Evolutionary conservation across 1,139 yeast genomes (phyloP), one percentile per base, ranked within the genome.

Genomic region (Yamadazyma aaseri): DNA sequence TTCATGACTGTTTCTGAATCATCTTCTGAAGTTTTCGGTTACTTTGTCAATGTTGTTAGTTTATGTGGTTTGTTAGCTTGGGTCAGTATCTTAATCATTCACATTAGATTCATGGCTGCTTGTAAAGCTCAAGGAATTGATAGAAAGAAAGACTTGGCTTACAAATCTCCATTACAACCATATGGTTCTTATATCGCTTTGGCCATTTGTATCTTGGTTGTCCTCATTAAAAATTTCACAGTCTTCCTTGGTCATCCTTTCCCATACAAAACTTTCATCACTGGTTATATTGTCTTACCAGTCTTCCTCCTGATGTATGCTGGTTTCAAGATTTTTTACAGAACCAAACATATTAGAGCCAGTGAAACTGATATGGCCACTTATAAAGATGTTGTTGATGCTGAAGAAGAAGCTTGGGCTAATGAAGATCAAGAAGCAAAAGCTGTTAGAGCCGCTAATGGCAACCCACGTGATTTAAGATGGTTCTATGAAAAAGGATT

Each of bases 261-360:
- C 73, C 62, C 47, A 29, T 54, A 53, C 35, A 49, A 78, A 71
- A 61, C 66, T 21, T 83, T 84, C 51, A 80, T 84, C 50, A 82
- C 92, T 26, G 89, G 90, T 31, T 84, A 84, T 63, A 81, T 84
- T 53, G 86, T 86, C 32, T 68, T 84, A 37, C 92, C 92, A 20
- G 77, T 81, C 17, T 84, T 73, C 49, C 33, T 80, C 26, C 56
- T 76, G 32, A 64, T 75, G 46, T 71, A 63, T 46, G 50, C 73
- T 40, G 86, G 83, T 6, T 81, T 79, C 67, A 83, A 81, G 59
- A 8, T 80, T 29, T 48, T 63, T 44, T 58, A 61, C 58, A 79
- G 72, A 56, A 71, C 86, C 24, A 72, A 66, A 50, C 50, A 69
- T 35, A 67, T 78, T 41, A 59, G 53, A 31, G 71, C 86, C 14